Percentiles rank a stretch among this genome's conserved stretches.
Evolutionary conservation across 129 eudicot species (phyloP).

Genomic region (Erigeron canadensis): DNA sequence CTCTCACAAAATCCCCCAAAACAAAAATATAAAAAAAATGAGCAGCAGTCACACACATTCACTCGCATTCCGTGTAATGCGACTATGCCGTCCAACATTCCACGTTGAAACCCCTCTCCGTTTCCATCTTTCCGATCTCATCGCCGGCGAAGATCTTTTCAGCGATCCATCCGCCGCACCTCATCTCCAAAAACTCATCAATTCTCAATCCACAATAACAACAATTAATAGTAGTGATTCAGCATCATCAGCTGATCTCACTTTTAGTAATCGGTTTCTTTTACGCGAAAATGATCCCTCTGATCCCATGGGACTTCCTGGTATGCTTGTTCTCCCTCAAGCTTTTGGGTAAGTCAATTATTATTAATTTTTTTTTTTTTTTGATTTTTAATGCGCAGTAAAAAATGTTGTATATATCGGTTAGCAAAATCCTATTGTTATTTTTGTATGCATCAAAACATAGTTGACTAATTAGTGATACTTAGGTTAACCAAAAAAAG

Average conservation of each 20-base stretch:
- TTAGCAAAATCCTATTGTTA: neutral
- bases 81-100: conserved; percentile 87
- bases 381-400: neutral
- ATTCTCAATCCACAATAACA: conserved; percentile 25
- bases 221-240: conserved; percentile 11
- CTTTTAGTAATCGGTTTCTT: conserved; percentile 66
- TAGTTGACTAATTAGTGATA: no score
- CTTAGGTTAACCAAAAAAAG: no score
- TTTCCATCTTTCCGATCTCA: conserved; percentile 79
- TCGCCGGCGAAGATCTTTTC: conserved; percentile 78
- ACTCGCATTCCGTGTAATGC: conserved; percentile 93
- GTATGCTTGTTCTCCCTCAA: conserved; percentile 91
- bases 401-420: neutral
- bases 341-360: conserved; percentile 70
- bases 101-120: conserved; percentile 77
- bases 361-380: neutral
- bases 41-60: conserved; percentile 63
- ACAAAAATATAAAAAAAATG: conserved; percentile 37
- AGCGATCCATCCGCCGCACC: conserved; percentile 61
- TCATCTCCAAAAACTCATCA: conserved; percentile 55
- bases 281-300: conserved; percentile 46
- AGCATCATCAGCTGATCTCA: conserved; percentile 53
- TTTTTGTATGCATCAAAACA: no score
- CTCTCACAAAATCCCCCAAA: neutral
- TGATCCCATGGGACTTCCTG: conserved; percentile 82